These are phyloP conservation scores for Warburgia ugandensis DNA, from an alignment of 164 flowering plant species.

Conservation along the genomic window DNA sequence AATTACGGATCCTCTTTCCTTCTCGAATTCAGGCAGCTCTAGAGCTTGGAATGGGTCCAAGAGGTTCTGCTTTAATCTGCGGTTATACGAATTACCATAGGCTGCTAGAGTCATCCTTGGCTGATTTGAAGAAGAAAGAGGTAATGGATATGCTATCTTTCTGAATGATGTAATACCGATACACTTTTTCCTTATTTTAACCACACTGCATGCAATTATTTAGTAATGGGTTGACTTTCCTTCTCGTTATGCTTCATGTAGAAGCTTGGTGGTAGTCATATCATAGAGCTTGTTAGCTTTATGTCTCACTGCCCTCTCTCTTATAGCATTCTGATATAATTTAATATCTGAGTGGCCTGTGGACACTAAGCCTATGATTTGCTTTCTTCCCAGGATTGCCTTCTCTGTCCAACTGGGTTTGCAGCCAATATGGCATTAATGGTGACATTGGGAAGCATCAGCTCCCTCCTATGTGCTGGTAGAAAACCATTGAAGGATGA, in stretches of 20 bases:
- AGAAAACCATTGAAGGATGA: conserved; percentile 45
- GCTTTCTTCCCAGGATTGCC: conserved; percentile 62
- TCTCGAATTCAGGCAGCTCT: conserved; percentile 47
- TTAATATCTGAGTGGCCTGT: background rate
- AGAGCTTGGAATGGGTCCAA: conserved; percentile 92
- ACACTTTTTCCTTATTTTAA: no score
- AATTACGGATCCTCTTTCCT: background rate
- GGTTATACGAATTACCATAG: conserved; percentile 84
- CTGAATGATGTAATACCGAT: background rate
- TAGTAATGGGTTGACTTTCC: no score
- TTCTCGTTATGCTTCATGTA: no score
- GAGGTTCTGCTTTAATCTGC: conserved; percentile 91
- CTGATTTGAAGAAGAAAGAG: conserved; percentile 87
- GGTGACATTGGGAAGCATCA: conserved; percentile 70
- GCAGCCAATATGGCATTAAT: conserved; percentile 89
- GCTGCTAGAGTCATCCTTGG: conserved; percentile 64
- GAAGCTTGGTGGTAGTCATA: no score
- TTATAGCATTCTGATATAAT: background rate
- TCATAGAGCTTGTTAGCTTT: no score
- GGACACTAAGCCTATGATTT: background rate
- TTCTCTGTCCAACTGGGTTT: conserved; percentile 96
- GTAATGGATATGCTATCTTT: conserved; percentile 27
- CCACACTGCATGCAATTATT: no score
- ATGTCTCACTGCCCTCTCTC: no score
- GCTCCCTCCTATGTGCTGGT: conserved; percentile 44